These are phyloP conservation scores for Articulospora tetracladia DNA, from an alignment of 495 filamentous ascomycete species.

Conservation along the genomic window DNA sequence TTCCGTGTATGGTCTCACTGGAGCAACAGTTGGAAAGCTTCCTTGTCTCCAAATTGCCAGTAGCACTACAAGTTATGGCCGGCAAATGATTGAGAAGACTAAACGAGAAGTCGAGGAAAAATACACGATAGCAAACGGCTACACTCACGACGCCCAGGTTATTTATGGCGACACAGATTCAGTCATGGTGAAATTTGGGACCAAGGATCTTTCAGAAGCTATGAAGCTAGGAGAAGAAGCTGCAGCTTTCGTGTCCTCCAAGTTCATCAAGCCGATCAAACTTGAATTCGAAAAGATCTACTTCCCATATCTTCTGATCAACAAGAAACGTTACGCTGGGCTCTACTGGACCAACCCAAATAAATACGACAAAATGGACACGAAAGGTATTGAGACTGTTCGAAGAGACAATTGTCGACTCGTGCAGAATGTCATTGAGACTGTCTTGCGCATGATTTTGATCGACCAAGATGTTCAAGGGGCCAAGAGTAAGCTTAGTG, in stretches of 20 bases:
- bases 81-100: constrained; percentile 98
- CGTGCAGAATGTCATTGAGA: constrained; percentile 97
- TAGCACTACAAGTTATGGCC: constrained; percentile 91
- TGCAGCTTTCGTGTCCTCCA: constrained; percentile 77
- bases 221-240: constrained; percentile 97
- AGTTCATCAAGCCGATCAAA: constrained; percentile 95
- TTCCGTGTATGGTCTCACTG: constrained; percentile 96
- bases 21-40: constrained; percentile 91
- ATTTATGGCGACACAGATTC: constrained; percentile 99
- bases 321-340: constrained; percentile 98
- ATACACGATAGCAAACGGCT: constrained; percentile 92
- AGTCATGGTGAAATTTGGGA: constrained; percentile 99
- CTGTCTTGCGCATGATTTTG: constrained; percentile 88
- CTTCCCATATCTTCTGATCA: constrained; percentile 97
- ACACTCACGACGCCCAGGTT: constrained; percentile 88
- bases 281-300: constrained; percentile 99
- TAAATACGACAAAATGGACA: constrained; percentile 99
- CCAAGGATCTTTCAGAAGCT: constrained; percentile 72
- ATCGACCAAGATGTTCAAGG: constrained; percentile 87
- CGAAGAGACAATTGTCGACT: constrained; percentile 93
- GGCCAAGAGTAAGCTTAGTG: constrained; percentile 78
- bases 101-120: constrained; percentile 85
- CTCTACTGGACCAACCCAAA: constrained; percentile 93
- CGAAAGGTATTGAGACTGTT: constrained; percentile 98
- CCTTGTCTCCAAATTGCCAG: constrained; percentile 94